Evolutionary conservation across 73 alveolate genomes (phyloP).

Genomic region (Blepharisma japonicum): DNA sequence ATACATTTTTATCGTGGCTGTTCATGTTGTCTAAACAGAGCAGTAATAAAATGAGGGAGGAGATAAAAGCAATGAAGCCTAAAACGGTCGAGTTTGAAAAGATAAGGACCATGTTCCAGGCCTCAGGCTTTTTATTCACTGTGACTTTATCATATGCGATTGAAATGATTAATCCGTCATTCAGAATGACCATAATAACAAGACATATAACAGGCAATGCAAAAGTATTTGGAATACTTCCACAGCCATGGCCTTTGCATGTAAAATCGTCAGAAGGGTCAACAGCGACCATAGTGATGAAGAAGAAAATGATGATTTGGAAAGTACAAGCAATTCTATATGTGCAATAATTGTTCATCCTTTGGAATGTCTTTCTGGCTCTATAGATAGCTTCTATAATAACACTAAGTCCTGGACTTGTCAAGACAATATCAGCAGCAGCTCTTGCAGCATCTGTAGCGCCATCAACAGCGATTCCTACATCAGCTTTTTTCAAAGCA

Average conservation of each 20-base stretch:
- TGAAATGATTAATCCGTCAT: neutral
- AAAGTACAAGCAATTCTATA: conserved; percentile 25
- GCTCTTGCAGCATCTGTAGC: conserved; percentile 71
- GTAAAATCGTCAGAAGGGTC: neutral
- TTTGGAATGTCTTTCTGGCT: conserved; percentile 15
- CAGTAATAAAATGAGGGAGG: conserved; percentile 4
- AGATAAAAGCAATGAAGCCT: conserved; percentile 5
- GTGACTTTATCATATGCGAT: conserved; percentile 16
- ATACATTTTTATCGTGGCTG: neutral
- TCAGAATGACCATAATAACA: conserved; percentile 8
- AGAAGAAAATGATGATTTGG: conserved; percentile 5
- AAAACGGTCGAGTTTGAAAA: neutral
- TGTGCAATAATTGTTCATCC: conserved; percentile 5
- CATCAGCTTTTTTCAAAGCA: conserved; percentile 62
- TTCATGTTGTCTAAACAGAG: neutral
- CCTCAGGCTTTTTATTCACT: neutral
- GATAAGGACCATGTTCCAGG: conserved; percentile 6
- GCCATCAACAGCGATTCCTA: conserved; percentile 63
- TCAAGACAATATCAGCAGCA: conserved; percentile 57
- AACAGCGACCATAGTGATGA: conserved; percentile 5
- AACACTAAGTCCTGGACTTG: neutral
- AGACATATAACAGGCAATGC: conserved; percentile 7
- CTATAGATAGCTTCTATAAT: conserved; percentile 15
- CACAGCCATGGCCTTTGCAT: neutral
- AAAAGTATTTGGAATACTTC: neutral